Percentiles rank a stretch among this genome's conserved stretches.
Conservation (phyloP, 176 grass and related monocot genomes). For the Alloteropsis semialata region DNA sequence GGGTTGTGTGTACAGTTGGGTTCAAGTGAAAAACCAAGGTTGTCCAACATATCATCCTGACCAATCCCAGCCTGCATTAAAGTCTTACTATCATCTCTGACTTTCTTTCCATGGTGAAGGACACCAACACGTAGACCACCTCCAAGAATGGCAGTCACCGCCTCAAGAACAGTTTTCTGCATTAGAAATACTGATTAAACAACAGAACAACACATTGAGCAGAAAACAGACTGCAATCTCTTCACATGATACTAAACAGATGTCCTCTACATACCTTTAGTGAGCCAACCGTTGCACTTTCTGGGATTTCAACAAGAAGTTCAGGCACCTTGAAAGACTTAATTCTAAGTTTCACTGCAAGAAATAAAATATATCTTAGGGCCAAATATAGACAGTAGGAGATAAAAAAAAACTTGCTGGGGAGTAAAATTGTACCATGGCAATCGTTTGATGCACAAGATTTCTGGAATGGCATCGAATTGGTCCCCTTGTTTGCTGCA, state of each 20-base stretch:
- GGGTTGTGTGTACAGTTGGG: conserved; percentile 52
- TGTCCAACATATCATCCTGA: conserved; percentile 50
- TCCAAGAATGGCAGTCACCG: conserved; percentile 81
- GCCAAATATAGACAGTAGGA: not conserved
- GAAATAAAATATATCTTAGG: not conserved
- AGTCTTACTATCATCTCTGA: conserved; percentile 82
- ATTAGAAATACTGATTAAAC: conserved; percentile 44
- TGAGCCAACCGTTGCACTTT: conserved; percentile 85
- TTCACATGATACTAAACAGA: not conserved
- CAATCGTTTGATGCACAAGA: conserved; percentile 50
- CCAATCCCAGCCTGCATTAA: conserved; percentile 72
- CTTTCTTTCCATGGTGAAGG: conserved; percentile 83
- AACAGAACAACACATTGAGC: not conserved
- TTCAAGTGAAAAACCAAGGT: conserved; percentile 82
- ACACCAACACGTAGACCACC: conserved; percentile 72
- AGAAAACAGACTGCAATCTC: not conserved
- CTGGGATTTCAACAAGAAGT: conserved; percentile 92
- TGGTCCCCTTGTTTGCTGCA: conserved; percentile 69
- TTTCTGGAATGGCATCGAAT: conserved; percentile 45
- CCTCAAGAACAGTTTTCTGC: conserved; percentile 92
- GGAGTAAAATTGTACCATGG: conserved; percentile 28
- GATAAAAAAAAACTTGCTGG: not conserved
- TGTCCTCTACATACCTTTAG: conserved; percentile 67
- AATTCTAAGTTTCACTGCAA: conserved; percentile 83
- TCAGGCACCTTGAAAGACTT: conserved; percentile 98